Conservation (phyloP, 2,329 filamentous ascomycete species). For the Fusarium pseudoanthophilum region DNA sequence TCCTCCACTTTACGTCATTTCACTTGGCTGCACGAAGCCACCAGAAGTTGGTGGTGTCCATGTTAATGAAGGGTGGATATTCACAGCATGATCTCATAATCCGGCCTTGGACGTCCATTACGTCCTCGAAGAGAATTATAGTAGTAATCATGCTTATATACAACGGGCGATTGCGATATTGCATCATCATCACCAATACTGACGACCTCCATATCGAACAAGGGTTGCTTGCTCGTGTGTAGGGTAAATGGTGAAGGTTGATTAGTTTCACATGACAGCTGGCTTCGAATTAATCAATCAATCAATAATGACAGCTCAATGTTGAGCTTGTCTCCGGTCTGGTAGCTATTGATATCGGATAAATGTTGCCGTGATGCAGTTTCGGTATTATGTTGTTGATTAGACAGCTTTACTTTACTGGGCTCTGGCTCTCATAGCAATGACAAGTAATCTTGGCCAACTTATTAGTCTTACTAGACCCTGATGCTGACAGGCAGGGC, state of each 20-base stretch:
- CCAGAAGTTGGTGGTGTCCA: background rate
- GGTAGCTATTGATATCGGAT: background rate
- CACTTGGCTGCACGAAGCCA: background rate
- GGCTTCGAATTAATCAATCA: background rate
- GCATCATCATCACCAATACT: background rate
- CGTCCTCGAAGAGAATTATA: background rate
- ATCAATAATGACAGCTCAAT: background rate
- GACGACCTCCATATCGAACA: background rate
- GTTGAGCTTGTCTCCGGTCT: background rate
- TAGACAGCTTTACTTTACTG: background rate
- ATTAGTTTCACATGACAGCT: background rate
- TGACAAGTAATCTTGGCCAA: background rate
- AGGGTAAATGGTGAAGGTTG: background rate
- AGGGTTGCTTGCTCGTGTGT: background rate
- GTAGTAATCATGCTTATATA: background rate
- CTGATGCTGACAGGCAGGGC: too few relatives aligned
- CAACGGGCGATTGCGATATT: background rate
- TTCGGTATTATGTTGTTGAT: background rate
- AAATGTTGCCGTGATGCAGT: background rate
- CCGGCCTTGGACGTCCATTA: background rate
- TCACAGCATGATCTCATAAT: background rate
- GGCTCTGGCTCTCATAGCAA: background rate
- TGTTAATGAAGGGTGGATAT: background rate
- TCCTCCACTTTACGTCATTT: constrained; percentile 15
- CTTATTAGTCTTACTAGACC: background rate